phyloP scores from a whole-genome alignment of 2,329 filamentous ascomycete genomes.

The Diaporthe longicolla region DNA sequence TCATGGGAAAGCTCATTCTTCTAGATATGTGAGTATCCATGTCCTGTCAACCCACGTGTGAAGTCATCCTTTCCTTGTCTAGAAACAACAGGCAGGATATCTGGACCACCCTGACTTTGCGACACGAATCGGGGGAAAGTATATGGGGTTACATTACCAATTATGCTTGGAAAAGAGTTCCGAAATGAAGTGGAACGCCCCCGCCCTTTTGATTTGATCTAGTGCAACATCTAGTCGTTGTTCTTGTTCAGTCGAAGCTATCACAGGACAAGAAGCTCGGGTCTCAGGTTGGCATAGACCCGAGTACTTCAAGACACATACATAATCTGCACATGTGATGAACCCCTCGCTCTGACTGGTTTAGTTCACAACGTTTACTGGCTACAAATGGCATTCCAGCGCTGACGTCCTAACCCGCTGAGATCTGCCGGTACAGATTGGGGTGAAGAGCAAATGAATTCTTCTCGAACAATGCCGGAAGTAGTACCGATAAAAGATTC shows the following conservation, averaged over 20 bases:
- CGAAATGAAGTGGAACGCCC: not conserved
- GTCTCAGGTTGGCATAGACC: not conserved
- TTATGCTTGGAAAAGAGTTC: not conserved
- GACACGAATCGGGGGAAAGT: conserved; percentile 1
- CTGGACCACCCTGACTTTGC: not conserved
- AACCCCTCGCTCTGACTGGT: not conserved
- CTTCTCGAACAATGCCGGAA: too few species aligned
- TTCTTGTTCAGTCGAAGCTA: not conserved
- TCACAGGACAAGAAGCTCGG: not conserved
- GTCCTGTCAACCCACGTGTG: not conserved
- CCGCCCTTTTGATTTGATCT: not conserved
- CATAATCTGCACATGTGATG: not conserved
- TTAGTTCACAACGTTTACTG: too few species aligned
- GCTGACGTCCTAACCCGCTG: too few species aligned
- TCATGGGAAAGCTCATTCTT: not conserved
- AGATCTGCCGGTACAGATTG: too few species aligned
- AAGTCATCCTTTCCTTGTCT: not conserved
- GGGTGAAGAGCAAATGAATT: too few species aligned
- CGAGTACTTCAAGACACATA: not conserved
- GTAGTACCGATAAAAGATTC: too few species aligned
- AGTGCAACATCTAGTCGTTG: not conserved
- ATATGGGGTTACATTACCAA: not conserved
- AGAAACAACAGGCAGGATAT: not conserved
- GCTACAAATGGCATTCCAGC: too few species aligned
- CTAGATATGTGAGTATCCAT: not conserved